These are phyloP conservation scores for Elongisporangium prolatum DNA, from an alignment of 352 stramenopile genomes.

Conservation along the genomic window DNA sequence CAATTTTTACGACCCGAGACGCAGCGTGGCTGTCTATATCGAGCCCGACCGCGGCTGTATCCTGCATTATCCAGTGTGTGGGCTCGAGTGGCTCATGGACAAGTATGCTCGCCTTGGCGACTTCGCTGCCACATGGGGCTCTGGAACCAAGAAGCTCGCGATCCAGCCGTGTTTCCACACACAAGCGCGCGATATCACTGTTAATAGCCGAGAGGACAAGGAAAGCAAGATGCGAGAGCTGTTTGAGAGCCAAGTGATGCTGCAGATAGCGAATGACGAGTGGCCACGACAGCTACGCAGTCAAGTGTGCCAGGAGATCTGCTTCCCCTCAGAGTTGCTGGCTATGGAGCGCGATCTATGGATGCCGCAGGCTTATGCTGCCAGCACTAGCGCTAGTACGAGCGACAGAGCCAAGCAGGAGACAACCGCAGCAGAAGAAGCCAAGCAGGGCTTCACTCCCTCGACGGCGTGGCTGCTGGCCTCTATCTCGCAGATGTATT, in stretches of 20 bases:
- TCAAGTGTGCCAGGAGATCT: slow-evolving; percentile 30
- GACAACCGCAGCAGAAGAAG: background rate
- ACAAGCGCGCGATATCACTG: background rate
- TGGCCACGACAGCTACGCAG: slow-evolving; percentile 18
- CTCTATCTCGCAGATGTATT: slow-evolving; percentile 28
- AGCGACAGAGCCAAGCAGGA: background rate
- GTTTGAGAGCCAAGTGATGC: slow-evolving; percentile 22
- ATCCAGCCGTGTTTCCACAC: slow-evolving; percentile 41
- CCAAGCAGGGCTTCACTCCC: slow-evolving; percentile 9
- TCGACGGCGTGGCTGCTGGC: slow-evolving; percentile 37
- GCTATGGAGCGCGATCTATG: slow-evolving; percentile 2
- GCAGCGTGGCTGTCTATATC: slow-evolving; percentile 1
- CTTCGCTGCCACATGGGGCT: slow-evolving; percentile 26
- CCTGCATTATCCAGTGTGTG: slow-evolving; percentile 35
- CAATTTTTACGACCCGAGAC: slow-evolving; percentile 30
- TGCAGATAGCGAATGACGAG: slow-evolving; percentile 4
- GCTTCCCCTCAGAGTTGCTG: slow-evolving; percentile 17
- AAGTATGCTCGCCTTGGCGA: slow-evolving; percentile 29
- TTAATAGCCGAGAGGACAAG: background rate
- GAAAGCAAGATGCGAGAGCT: slow-evolving; percentile 2
- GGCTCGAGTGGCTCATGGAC: slow-evolving; percentile 29
- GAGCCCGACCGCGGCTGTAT: slow-evolving; percentile 10
- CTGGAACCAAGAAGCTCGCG: slow-evolving; percentile 3
- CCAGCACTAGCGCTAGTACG: no score
- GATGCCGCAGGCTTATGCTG: no score